Base-by-base conservation (phyloP, 1,284 basidiomycete species). In the Hymenochaete sp. region DNA sequence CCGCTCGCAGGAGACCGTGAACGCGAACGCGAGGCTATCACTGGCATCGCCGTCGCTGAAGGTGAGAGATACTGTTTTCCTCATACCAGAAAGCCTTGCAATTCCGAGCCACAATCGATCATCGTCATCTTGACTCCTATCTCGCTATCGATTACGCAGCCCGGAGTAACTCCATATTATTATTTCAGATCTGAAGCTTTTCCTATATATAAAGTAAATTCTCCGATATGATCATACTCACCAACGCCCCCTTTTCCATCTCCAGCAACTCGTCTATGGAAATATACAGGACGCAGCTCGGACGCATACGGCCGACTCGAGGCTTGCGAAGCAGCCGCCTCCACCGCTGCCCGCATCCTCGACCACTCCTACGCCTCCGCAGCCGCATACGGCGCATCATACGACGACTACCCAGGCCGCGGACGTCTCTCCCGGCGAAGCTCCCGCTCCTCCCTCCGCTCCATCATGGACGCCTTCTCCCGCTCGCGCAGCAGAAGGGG, bases 1-100 rank as follows among this genome's bases (percentile, higher is more conserved):
- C 73, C 73, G 18, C 55, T 78, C 9, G 68, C 68, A 46, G 71
- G 67, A 3, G 72, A 79, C 47, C 57, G 61, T 38, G 73, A 73
- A 49, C 61, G 73, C 28, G 75, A 79, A 55, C 62, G 76, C 49
- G 78, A 81, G 60, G 75, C 67, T 13, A 62, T 82, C 13, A 71
- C 77, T 38, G 79, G 74, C 2, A 64, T 80, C 38, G 77, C 79
- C 22, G 68, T 79, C 18, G 77, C 71, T 14, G 79, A 82, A 72
- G 75, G 78, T 75, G 49, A 33, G 54, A 48, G 22, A 21, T 37
- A 47, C 38, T 9, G n/a, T 16, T 6, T 14, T 21, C 11, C 40
- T 16, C 24, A 42, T 28, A 10, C 3, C 5, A 3, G 25, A 33
- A 36, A 4, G n/a, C 6, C 3, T 3, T 19, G 14, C 2, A 3